These are phyloP conservation scores for Aristolochia contorta DNA, from an alignment of 164 flowering plant genomes.

Conservation along the genomic window DNA sequence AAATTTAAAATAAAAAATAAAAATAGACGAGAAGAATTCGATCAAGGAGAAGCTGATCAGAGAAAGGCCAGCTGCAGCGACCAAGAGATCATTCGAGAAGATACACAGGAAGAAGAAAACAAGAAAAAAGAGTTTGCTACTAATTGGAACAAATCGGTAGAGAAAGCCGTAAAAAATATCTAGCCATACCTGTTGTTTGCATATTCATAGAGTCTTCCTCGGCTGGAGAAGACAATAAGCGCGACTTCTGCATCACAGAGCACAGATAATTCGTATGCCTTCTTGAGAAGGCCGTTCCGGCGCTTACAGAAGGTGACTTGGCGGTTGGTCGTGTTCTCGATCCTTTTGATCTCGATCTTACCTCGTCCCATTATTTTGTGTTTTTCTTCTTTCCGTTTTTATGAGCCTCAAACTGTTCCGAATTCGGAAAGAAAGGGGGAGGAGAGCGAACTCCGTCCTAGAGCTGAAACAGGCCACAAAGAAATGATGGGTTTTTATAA, in stretches of 20 bases:
- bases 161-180: not conserved
- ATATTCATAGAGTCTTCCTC: constrained; percentile 25
- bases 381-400: constrained; percentile 2
- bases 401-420: not conserved
- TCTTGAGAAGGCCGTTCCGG: constrained; percentile 22
- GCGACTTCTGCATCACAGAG: constrained; percentile 25
- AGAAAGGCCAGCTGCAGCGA: not conserved
- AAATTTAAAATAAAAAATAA: not conserved
- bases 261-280: constrained; percentile 24
- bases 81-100: not conserved
- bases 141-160: not conserved
- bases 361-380: constrained; percentile 19
- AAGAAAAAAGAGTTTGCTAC: not conserved
- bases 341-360: constrained; percentile 25
- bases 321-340: constrained; percentile 22
- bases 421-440: not conserved
- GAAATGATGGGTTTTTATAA: not conserved
- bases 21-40: not conserved
- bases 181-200: constrained; percentile 21
- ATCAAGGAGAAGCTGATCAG: no score
- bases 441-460: not conserved
- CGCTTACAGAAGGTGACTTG: constrained; percentile 27
- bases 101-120: not conserved
- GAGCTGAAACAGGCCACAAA: constrained; percentile 1
- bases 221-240: constrained; percentile 22